Conservation (phyloP, 306 rosid genomes). For the Gastrolobium bilobum region DNA sequence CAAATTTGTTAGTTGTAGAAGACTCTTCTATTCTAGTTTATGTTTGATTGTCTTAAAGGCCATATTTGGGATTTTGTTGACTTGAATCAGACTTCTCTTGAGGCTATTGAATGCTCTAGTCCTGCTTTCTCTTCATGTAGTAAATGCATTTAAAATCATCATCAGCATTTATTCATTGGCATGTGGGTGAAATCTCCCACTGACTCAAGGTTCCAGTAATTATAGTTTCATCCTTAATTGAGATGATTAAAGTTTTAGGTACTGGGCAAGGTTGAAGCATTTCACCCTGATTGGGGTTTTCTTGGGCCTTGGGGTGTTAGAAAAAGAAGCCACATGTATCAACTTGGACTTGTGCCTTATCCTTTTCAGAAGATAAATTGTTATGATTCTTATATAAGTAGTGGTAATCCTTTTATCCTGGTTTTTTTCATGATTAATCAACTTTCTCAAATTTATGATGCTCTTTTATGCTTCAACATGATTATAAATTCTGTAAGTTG, state of each 20-base stretch:
- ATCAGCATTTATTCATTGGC: not conserved
- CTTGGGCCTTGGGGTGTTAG: too few species aligned
- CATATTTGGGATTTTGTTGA: not conserved
- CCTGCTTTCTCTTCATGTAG: not conserved
- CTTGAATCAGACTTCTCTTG: not conserved
- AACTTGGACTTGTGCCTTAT: constrained; percentile 5
- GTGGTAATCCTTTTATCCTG: not conserved
- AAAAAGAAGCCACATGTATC: not conserved
- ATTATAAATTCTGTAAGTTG: not conserved
- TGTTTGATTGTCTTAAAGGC: constrained; percentile 17
- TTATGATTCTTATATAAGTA: not conserved
- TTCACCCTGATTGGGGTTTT: not conserved
- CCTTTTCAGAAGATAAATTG: not conserved
- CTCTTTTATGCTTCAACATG: constrained; percentile 20
- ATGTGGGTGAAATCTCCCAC: not conserved
- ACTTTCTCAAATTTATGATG: constrained; percentile 5
- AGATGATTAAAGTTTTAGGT: not conserved
- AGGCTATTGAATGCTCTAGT: constrained; percentile 2
- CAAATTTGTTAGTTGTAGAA: not conserved
- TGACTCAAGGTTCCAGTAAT: not conserved
- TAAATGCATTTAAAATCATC: constrained; percentile 18
- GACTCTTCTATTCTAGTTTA: not conserved
- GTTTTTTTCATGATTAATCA: constrained; percentile 1
- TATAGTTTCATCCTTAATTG: not conserved
- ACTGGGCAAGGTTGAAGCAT: not conserved